Percentiles rank a stretch among this genome's conserved stretches.
Evolutionary conservation across 192 early-diverging fungal species (phyloP).

Genomic region (Nowakowskiella sp.): DNA sequence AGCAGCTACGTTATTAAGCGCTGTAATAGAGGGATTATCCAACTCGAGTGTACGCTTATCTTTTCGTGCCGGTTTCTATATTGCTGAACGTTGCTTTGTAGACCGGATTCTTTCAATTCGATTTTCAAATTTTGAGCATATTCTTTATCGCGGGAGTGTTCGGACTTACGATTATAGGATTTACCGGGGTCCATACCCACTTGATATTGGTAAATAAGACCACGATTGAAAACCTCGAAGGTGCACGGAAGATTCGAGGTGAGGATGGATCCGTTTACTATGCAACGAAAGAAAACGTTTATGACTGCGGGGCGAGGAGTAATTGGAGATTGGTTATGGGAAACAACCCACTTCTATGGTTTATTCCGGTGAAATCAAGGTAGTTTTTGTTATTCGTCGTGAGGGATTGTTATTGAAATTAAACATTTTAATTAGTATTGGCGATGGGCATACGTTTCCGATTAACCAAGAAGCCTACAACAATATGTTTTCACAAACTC

Average conservation of each 20-base stretch:
- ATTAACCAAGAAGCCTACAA: conserved; percentile 18
- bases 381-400: conserved; percentile 10
- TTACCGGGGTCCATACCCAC: conserved; percentile 23
- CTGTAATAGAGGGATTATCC: neutral
- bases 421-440: conserved; percentile 13
- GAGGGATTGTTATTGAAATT: neutral
- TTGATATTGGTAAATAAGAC: conserved; percentile 33
- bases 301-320: conserved; percentile 24
- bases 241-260: conserved; percentile 9
- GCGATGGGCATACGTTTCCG: conserved; percentile 34
- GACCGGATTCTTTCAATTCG: conserved; percentile 10
- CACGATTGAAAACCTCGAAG: conserved; percentile 41
- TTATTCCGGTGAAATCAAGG: conserved; percentile 30
- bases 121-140: conserved; percentile 20
- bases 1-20: conserved; percentile 5
- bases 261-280: conserved; percentile 10
- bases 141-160: conserved; percentile 31
- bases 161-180: conserved; percentile 27
- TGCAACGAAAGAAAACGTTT: conserved; percentile 21
- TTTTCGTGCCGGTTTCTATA: neutral
- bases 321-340: conserved; percentile 33
- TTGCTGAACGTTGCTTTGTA: neutral
- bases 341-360: conserved; percentile 22
- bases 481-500: too few relatives aligned
- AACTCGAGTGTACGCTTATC: neutral